Evolutionary conservation across 352 stramenopile species (phyloP), one percentile per base, ranked within the genome.

Genomic region (Phytophthora cactorum): DNA sequence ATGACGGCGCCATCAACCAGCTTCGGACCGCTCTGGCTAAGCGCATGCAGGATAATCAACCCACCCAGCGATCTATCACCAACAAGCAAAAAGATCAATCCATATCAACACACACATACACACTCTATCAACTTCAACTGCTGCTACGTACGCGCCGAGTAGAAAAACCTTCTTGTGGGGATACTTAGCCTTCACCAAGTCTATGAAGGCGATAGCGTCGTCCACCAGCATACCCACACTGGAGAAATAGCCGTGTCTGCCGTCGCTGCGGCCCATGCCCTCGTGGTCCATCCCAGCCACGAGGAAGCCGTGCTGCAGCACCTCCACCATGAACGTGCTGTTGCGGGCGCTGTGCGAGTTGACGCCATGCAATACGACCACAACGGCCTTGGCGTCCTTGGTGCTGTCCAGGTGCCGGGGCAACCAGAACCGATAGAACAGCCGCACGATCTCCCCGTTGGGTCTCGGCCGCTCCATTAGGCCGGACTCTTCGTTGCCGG

Each of bases 331-430:
- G 70, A 93, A 91, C 52, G 67, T 79, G 38, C 84, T 89, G 74
- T 89, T 90, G 47, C 86, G 79, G n/a, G 78, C 84, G 59, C 84
- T 92, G 70, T 95, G 86, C 43, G 83, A 89, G 59, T 92, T 95
- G 41, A 95, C 64, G 44, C 86, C 84, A 44, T 95, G 86, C 31
- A 95, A 60, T 44, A 90, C 79, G 17, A 93, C 70, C n/a, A 95
- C 76, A 5, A 95, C 75, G 8, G 78, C 84, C 34, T 74, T 79
- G 2, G 70, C 72, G 14, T 77, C 74, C 1, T 50, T 22, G 2
- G 68, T 50, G 36, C 72, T 72, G 15, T 71, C 60, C n/a, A 85
- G 44, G n/a, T 78, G 63, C 39, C 66, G 80, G 11, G 84, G 84
- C 52, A 86, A 53, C 84, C 84, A 93, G 43, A 90, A 82, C 39